A percentile compares a stretch with the other conserved stretches of the same genome.
phyloP scores from a whole-genome alignment of 2,329 filamentous ascomycete species.

The Penicillium corylophilum region DNA sequence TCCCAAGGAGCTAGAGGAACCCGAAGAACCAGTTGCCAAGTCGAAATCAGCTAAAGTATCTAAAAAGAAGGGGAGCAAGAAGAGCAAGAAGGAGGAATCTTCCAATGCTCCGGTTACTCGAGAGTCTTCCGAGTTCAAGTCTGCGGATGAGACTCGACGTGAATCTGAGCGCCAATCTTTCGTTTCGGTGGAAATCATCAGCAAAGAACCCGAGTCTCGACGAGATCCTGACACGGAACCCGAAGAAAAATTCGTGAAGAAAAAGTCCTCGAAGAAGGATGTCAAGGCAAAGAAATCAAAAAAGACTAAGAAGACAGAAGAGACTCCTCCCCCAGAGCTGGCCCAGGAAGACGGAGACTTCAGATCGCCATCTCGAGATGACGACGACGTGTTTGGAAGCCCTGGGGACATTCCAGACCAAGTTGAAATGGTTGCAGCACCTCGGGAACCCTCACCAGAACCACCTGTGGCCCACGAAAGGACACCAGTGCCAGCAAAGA shows the following conservation, averaged over 20 bases:
- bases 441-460: slow-evolving; percentile 15
- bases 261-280: slow-evolving; percentile 30
- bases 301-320: slow-evolving; percentile 31
- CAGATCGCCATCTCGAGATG: slow-evolving; percentile 9
- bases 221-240: slow-evolving; percentile 31
- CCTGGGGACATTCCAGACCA: slow-evolving; percentile 21
- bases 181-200: slow-evolving; percentile 30
- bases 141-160: slow-evolving; percentile 1
- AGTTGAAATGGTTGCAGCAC: slow-evolving; percentile 20
- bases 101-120: slow-evolving; percentile 4
- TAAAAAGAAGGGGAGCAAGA: slow-evolving; percentile 25
- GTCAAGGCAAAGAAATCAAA: slow-evolving; percentile 26
- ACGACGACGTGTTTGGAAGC: slow-evolving; percentile 20
- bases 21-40: slow-evolving; percentile 19
- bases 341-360: slow-evolving; percentile 5
- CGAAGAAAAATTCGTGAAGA: slow-evolving; percentile 19
- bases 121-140: slow-evolving; percentile 2
- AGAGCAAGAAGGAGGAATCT: slow-evolving; percentile 21
- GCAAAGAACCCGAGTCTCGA: slow-evolving; percentile 26
- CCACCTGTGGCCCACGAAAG: slow-evolving; percentile 19
- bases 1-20: slow-evolving; percentile 4
- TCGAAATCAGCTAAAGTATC: slow-evolving; percentile 18
- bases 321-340: slow-evolving; percentile 14
- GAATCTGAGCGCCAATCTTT: slow-evolving; percentile 27
- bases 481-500: slow-evolving; percentile 36